A percentile compares a stretch with the other conserved stretches of the same genome.
These are phyloP conservation scores for Spizellomyces punctatus DNA, from an alignment of 192 early-diverging fungal species.

Conservation along the genomic window DNA sequence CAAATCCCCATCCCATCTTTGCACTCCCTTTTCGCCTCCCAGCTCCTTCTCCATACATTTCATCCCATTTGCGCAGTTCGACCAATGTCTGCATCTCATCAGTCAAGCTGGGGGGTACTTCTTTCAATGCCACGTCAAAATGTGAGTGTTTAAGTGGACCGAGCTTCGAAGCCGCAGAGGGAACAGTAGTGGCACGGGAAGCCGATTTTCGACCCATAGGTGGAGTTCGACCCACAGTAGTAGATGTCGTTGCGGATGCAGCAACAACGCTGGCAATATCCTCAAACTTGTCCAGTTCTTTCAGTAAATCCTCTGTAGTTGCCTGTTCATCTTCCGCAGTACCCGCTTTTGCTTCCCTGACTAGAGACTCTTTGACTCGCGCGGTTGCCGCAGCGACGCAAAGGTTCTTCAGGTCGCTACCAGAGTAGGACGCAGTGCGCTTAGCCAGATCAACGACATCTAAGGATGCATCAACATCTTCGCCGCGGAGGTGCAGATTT, in stretches of 20 bases:
- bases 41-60: constrained; percentile 77
- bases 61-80: constrained; percentile 91
- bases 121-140: constrained; percentile 82
- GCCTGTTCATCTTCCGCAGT: not conserved
- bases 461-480: constrained; percentile 63
- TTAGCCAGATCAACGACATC: constrained; percentile 68
- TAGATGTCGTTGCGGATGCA: not conserved
- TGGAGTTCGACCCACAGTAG: not conserved
- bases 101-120: constrained; percentile 83
- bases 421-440: constrained; percentile 80
- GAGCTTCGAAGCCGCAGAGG: not conserved
- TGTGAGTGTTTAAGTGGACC: constrained; percentile 60
- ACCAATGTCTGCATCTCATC: constrained; percentile 89
- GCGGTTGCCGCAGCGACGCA: constrained; percentile 79
- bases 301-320: not conserved
- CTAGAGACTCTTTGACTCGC: constrained; percentile 34
- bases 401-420: constrained; percentile 94
- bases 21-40: constrained; percentile 50
- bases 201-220: not conserved
- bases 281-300: not conserved
- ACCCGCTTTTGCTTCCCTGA: not conserved
- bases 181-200: constrained; percentile 1
- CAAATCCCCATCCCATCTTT: constrained; percentile 59
- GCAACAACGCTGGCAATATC: not conserved
- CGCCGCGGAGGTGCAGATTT: constrained; percentile 74